These are phyloP conservation scores for Medicago arabica DNA, from an alignment of 306 rosid species.

Conservation along the genomic window DNA sequence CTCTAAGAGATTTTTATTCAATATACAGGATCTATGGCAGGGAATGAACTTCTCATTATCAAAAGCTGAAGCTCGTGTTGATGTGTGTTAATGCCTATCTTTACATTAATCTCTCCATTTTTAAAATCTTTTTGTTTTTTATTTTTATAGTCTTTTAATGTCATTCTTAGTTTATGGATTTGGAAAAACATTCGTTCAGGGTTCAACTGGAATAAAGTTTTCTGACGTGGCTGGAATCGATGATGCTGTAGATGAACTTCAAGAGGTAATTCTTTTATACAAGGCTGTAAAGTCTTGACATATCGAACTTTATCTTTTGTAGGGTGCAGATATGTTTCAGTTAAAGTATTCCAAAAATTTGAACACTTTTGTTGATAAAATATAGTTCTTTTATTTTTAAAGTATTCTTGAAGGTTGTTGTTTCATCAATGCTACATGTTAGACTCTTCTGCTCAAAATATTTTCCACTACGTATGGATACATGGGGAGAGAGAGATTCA, in stretches of 20 bases:
- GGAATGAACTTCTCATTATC: conserved; percentile 98
- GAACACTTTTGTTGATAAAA: conserved; percentile 1
- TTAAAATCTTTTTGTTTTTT: conserved; percentile 32
- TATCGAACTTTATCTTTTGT: conserved; percentile 29
- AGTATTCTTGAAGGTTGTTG: conserved; percentile 17
- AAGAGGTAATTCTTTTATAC: conserved; percentile 67
- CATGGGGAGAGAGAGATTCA: background rate
- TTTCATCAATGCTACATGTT: conserved; percentile 17
- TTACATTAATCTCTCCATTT: conserved; percentile 36
- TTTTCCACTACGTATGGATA: conserved; percentile 15
- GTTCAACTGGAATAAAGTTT: conserved; percentile 94
- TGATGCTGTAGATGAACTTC: conserved; percentile 98
- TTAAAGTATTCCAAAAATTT: conserved; percentile 22
- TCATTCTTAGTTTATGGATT: conserved; percentile 38
- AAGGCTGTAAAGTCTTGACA: conserved; percentile 2
- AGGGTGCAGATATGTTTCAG: conserved; percentile 4
- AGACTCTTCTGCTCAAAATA: conserved; percentile 7
- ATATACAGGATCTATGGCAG: conserved; percentile 93
- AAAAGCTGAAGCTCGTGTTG: conserved; percentile 99
- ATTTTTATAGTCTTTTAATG: conserved; percentile 30
- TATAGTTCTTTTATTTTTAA: background rate
- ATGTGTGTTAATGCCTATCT: conserved; percentile 62
- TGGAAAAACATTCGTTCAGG: conserved; percentile 63
- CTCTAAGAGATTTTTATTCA: conserved; percentile 42
- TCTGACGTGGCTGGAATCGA: conserved; percentile 97